Evolutionary conservation across 2,329 filamentous ascomycete genomes (phyloP).

Genomic region (Penicillium italicum): DNA sequence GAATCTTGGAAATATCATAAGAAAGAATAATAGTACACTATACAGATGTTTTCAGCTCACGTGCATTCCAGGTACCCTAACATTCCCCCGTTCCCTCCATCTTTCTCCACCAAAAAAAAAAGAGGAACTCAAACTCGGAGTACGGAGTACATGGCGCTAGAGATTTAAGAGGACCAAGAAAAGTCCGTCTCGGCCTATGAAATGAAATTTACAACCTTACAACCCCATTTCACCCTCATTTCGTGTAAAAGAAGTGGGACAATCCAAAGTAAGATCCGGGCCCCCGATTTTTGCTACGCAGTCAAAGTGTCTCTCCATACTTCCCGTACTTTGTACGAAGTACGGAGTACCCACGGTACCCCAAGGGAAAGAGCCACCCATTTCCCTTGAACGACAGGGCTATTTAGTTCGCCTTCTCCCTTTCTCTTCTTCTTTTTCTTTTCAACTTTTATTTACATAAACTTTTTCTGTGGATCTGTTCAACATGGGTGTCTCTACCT

Average conservation of each 20-base stretch:
- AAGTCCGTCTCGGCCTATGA: slow-evolving; percentile 17
- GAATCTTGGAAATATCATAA: background rate
- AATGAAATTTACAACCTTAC: slow-evolving; percentile 24
- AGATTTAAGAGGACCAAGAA: background rate
- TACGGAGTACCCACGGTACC: slow-evolving; percentile 15
- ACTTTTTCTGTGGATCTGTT: slow-evolving; percentile 1
- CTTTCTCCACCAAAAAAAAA: slow-evolving; percentile 23
- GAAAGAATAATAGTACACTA: background rate
- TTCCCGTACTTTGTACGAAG: background rate
- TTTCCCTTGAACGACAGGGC: slow-evolving; percentile 12
- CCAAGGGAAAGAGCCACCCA: slow-evolving; percentile 14
- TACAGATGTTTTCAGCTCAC: slow-evolving; percentile 14
- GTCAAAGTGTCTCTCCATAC: background rate
- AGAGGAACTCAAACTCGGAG: slow-evolving; percentile 22
- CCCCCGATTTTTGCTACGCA: slow-evolving; percentile 27
- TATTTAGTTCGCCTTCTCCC: slow-evolving; percentile 22
- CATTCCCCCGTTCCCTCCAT: slow-evolving; percentile 19
- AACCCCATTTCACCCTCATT: slow-evolving; percentile 16
- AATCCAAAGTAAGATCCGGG: slow-evolving; percentile 27
- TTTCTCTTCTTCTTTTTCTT: slow-evolving; percentile 5
- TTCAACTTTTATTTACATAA: background rate
- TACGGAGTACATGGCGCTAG: slow-evolving; percentile 22
- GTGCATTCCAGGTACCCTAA: slow-evolving; percentile 12
- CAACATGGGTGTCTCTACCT: slow-evolving; percentile 31
- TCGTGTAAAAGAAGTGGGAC: slow-evolving; percentile 20